Base-by-base conservation (phyloP, 2,329 filamentous ascomycete species). In the Daldinia sp. region DNA sequence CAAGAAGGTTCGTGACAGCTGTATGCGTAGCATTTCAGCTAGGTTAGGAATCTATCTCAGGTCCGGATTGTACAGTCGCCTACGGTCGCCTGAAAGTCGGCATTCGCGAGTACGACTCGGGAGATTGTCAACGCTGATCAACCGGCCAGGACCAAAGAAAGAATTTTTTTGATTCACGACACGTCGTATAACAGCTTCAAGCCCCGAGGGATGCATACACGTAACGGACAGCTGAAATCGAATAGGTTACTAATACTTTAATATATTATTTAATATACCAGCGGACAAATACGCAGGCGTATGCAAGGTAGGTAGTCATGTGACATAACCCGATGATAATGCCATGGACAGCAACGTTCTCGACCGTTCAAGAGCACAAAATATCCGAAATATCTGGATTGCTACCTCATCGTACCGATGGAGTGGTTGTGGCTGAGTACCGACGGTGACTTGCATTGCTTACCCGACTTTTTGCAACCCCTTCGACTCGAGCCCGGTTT, bases 391-490 rank as follows among this genome's bases (percentile, higher is more conserved):
- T 17, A 37, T 37, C 34, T 37, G n/a, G 7, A 39, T 10, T 39
- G 35, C 35, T 45, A 45, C 39, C 19, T 25, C 19, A 48, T 48
- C 45, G 45, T 48, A 48, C 45, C 45, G 45, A 15, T 13, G 17
- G 45, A 48, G 21, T 48, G 45, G 45, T 29, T 48, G 45, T 48
- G 45, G 45, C 45, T 48, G 27, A 29, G 45, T 48, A n/a, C n/a
- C n/a, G n/a, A n/a, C 8, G 25, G 25, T 48, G 4, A 21, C 25
- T 48, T 4, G 27, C 45, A 48, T 30, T 48, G 45, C 45, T 48
- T 48, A 48, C 45, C 45, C 45, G 45, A 29, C n/a, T 11, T 15
- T 15, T 5, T 41, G 17, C 37, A 43, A 35, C 17, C 17, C 21
- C 25, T 30, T 8, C 45, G 10, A 19, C n/a, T 29, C 9, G 45